Evolutionary conservation across 108 stramenopile genomes (phyloP), one percentile per base, ranked within the genome.

Genomic region (Nitzschia palea): DNA sequence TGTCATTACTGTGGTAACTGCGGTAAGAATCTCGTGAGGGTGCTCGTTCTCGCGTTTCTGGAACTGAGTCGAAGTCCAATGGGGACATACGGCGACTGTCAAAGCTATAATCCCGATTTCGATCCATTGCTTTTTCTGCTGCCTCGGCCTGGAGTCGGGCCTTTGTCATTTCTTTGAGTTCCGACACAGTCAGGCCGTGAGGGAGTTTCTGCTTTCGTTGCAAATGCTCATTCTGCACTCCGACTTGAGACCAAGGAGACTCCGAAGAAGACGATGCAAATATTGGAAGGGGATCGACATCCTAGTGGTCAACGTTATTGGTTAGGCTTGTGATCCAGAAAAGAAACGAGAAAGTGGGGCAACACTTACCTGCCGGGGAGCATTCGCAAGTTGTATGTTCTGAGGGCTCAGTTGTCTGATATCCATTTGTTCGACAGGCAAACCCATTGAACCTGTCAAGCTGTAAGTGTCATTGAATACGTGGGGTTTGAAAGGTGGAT

Each of bases 161-260:
- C 62, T 88, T 87, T 15, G 95, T 96, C 90, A 96, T 89, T 69
- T 94, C 90, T 67, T 96, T 96, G 44, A 96, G 78, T 74, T 96
- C 95, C 55, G 93, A 84, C 9, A 96, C 95, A 3, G 95, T 96
- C 28, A 96, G 76, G 20, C 95, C 93, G 61, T 94, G 95, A 45
- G 93, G 91, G 32, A 96, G 71, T 53, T 90, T 90, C 1, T 48
- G 47, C n/a, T 48, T 48, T n/a, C 15, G n/a, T n/a, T n/a, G n/a
- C n/a, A n/a, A n/a, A n/a, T n/a, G n/a, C n/a, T n/a, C n/a, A n/a
- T n/a, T n/a, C n/a, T 40, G 37, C 14, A 14, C 37, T 10, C 37
- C 37, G 37, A n/a, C 47, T 20, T 8, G 15, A 48, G 47, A n/a
- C n/a, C n/a, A n/a, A 18, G 47, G 8, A 18, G 4, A 48, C 4